Percentiles rank a stretch among this genome's conserved stretches.
Conservation (phyloP, 2,329 filamentous ascomycete genomes). For the Ciborinia camelliae region DNA sequence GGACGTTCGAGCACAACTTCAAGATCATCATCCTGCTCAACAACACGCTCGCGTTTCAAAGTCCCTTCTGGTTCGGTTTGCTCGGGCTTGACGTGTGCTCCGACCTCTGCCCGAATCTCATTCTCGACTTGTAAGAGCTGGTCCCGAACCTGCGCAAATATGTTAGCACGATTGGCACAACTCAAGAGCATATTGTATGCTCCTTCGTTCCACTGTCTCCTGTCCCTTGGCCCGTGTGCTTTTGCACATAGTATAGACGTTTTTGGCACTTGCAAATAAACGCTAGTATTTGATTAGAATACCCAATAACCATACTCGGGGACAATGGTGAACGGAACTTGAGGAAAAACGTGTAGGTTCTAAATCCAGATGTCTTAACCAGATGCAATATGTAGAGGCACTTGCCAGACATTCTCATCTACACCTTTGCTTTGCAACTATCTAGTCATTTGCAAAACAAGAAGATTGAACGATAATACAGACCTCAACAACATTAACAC, state of each 20-base stretch:
- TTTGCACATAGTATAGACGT: not conserved
- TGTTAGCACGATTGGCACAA: not conserved
- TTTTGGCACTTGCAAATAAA: not conserved
- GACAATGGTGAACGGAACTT: not conserved
- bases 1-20: conserved; percentile 18
- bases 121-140: not conserved
- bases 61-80: not conserved
- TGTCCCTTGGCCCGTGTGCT: not conserved
- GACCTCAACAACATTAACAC: conserved; percentile 11
- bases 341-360: not conserved
- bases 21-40: conserved; percentile 9
- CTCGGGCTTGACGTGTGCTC: not conserved
- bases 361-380: not conserved
- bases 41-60: conserved; percentile 9
- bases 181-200: too few relatives aligned
- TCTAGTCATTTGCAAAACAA: not conserved
- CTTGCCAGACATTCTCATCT: not conserved
- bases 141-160: not conserved
- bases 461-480: not conserved
- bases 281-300: not conserved
- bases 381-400: not conserved
- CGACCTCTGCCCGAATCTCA: not conserved
- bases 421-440: not conserved
- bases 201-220: not conserved
- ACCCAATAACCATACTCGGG: not conserved